Conservation (phyloP, 2,329 filamentous ascomycete genomes). For the Ceratocystis albifundus region DNA sequence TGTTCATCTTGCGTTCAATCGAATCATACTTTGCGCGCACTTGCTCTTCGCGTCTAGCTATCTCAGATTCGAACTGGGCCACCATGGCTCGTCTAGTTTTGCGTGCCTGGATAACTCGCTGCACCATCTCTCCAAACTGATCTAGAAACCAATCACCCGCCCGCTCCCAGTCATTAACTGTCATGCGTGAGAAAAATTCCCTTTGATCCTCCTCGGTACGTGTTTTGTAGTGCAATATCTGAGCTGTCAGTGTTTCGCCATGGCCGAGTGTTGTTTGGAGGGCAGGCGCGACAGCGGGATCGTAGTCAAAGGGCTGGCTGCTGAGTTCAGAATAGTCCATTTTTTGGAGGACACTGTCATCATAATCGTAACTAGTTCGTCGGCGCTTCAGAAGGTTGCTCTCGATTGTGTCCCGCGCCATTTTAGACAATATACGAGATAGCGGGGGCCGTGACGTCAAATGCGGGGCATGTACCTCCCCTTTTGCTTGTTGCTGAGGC, state of each 20-base stretch:
- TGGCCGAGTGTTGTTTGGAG: slow-evolving; percentile 30
- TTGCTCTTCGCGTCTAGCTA: slow-evolving; percentile 43
- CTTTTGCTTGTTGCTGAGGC: slow-evolving; percentile 15
- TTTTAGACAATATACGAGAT: slow-evolving; percentile 14
- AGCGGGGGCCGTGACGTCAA: background rate
- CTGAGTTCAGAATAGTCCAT: slow-evolving; percentile 44
- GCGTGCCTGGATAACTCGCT: slow-evolving; percentile 38
- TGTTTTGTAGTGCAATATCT: slow-evolving; percentile 40
- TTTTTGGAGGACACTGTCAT: slow-evolving; percentile 42
- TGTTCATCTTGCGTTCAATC: slow-evolving; percentile 44
- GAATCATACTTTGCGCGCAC: slow-evolving; percentile 42
- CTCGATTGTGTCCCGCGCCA: slow-evolving; percentile 18
- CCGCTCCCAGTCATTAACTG: slow-evolving; percentile 46
- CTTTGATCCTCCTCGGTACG: slow-evolving; percentile 38
- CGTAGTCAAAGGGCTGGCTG: slow-evolving; percentile 45
- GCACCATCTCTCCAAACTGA: slow-evolving; percentile 41
- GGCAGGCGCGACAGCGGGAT: slow-evolving; percentile 36
- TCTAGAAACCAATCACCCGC: slow-evolving; percentile 50
- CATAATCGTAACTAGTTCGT: slow-evolving; percentile 42
- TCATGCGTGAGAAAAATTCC: slow-evolving; percentile 42
- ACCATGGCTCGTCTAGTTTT: slow-evolving; percentile 41
- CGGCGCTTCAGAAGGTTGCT: slow-evolving; percentile 32
- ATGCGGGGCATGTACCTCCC: background rate
- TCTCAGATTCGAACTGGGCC: slow-evolving; percentile 43
- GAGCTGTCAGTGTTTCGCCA: slow-evolving; percentile 37